Evolutionary conservation across 306 rosid species (phyloP).

Genomic region (Quillaja saponaria): DNA sequence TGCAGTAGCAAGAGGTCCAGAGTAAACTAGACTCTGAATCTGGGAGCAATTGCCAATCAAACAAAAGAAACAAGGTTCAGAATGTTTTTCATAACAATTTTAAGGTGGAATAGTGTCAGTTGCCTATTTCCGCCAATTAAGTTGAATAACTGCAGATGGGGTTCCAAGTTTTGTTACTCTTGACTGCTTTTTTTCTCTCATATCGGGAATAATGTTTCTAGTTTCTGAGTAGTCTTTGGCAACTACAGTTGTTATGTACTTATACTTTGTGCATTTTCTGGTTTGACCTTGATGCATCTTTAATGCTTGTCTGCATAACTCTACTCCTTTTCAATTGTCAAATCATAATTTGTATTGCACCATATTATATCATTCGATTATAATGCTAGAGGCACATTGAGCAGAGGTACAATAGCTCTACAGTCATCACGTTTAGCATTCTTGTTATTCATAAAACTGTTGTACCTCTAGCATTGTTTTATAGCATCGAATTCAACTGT

Average conservation of each 20-base stretch:
- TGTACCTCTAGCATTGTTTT: no score
- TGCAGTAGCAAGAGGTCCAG: slow-evolving; percentile 91
- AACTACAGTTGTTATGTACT: slow-evolving; percentile 38
- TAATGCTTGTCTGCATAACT: slow-evolving; percentile 25
- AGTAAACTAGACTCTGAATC: slow-evolving; percentile 47
- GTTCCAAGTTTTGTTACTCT: slow-evolving; percentile 74
- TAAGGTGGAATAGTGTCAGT: slow-evolving; percentile 47
- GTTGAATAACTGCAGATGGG: slow-evolving; percentile 64
- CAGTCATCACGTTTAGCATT: no score
- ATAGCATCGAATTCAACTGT: no score
- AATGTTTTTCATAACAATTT: slow-evolving; percentile 52
- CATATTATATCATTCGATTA: neutral
- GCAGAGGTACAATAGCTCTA: no score
- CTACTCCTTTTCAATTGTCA: no score
- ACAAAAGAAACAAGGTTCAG: slow-evolving; percentile 46
- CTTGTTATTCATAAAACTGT: no score
- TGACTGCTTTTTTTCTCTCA: slow-evolving; percentile 50
- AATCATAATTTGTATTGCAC: neutral
- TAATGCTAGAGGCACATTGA: neutral
- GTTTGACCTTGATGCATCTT: slow-evolving; percentile 33
- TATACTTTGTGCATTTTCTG: slow-evolving; percentile 37
- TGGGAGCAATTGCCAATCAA: slow-evolving; percentile 30
- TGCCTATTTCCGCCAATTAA: slow-evolving; percentile 58
- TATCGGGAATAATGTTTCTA: slow-evolving; percentile 51
- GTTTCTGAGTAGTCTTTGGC: slow-evolving; percentile 52